phyloP scores from a whole-genome alignment of 495 filamentous ascomycete genomes.

The Alectoria sarmentosa region DNA sequence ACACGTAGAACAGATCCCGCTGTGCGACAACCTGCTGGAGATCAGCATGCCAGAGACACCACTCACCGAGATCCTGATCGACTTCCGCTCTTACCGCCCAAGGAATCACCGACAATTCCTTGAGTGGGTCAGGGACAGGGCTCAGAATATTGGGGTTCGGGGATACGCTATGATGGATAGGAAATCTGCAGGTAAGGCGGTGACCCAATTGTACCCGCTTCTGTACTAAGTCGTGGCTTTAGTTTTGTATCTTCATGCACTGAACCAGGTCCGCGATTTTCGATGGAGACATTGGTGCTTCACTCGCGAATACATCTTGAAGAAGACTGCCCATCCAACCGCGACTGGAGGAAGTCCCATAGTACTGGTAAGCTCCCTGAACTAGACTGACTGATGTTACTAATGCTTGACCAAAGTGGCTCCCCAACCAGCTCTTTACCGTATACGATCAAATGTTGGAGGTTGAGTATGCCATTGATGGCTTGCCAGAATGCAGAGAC shows the following conservation, averaged over 20 bases:
- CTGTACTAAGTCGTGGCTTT: conserved; percentile 27
- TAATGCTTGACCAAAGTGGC: conserved; percentile 47
- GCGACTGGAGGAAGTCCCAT: conserved; percentile 90
- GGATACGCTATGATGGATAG: conserved; percentile 53
- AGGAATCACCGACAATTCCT: conserved; percentile 81
- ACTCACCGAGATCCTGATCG: conserved; percentile 73
- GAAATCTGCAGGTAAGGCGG: conserved; percentile 33
- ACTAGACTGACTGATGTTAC: not conserved
- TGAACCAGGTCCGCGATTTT: conserved; percentile 82
- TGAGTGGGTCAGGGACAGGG: conserved; percentile 53
- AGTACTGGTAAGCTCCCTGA: conserved; percentile 52
- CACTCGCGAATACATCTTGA: conserved; percentile 89
- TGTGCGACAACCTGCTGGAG: conserved; percentile 75
- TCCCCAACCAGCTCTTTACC: conserved; percentile 75
- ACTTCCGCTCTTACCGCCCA: conserved; percentile 80
- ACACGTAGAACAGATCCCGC: conserved; percentile 55
- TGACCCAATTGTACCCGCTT: not conserved
- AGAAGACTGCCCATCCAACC: conserved; percentile 71
- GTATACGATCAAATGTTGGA: conserved; percentile 69
- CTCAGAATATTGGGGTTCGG: conserved; percentile 49
- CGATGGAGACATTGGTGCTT: conserved; percentile 94
- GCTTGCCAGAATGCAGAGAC: conserved; percentile 40
- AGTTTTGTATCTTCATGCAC: conserved; percentile 60
- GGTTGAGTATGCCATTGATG: conserved; percentile 42
- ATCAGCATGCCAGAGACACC: conserved; percentile 78